These are phyloP conservation scores for Carex cristatella DNA, from an alignment of 176 grass and related monocot genomes.

Conservation along the genomic window DNA sequence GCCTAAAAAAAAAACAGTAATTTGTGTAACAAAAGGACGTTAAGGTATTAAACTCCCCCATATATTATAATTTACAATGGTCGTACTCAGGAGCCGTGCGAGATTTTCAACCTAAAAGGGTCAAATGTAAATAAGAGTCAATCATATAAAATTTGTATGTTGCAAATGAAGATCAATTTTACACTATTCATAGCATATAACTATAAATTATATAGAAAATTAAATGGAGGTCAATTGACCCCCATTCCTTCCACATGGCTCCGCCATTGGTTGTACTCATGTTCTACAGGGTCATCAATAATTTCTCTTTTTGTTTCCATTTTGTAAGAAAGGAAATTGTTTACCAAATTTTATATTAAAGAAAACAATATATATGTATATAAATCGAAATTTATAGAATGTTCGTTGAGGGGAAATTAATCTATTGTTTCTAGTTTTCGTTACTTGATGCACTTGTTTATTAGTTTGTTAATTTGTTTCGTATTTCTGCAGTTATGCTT, in stretches of 20 bases:
- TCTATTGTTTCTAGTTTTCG: neutral
- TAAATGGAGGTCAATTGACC: too few species aligned
- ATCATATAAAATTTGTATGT: too few species aligned
- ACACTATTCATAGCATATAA: too few species aligned
- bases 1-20: neutral
- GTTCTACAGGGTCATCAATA: neutral
- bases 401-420: neutral
- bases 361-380: neutral
- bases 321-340: neutral
- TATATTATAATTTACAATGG: neutral
- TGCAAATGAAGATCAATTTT: too few species aligned
- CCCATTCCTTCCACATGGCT: too few species aligned
- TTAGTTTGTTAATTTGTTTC: neutral
- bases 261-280: neutral
- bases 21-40: neutral
- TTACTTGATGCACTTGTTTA: neutral
- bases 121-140: too few species aligned
- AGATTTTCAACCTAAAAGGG: too few species aligned
- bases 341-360: neutral
- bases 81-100: too few species aligned
- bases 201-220: too few species aligned
- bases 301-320: neutral
- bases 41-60: neutral
- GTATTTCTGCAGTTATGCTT: conserved; percentile 32
- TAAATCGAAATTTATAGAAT: neutral